Percentiles rank a stretch among this genome's conserved stretches.
Evolutionary conservation across 331 rosid genomes (phyloP).

Genomic region (Malus hybrid): DNA sequence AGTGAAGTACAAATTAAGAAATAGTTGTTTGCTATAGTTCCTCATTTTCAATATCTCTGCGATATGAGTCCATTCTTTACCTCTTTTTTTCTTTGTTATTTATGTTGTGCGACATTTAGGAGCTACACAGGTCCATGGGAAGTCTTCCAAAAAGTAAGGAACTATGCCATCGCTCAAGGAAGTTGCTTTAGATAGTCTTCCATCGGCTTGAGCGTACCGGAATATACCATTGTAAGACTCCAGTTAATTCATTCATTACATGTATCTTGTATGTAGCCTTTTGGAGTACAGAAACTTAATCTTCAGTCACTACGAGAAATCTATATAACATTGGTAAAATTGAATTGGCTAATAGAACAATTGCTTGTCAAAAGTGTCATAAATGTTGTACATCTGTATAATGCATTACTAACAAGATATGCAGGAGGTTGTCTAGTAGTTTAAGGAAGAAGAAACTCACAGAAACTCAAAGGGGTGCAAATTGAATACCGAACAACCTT

Average conservation of each 20-base stretch:
- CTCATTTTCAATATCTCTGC: too few species aligned
- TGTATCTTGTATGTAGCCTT: background rate
- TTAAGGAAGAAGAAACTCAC: too few species aligned
- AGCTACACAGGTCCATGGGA: constrained; percentile 92
- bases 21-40: too few species aligned
- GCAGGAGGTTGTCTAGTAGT: background rate
- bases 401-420: background rate
- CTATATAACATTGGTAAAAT: background rate
- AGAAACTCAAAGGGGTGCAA: too few species aligned
- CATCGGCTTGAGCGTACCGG: constrained; percentile 25
- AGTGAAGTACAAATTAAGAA: background rate
- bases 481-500: too few species aligned
- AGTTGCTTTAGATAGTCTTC: constrained; percentile 86
- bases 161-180: constrained; percentile 89
- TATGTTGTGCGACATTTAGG: constrained; percentile 19
- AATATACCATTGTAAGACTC: background rate
- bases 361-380: background rate
- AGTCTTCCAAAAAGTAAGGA: constrained; percentile 58
- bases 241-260: too few species aligned
- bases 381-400: background rate
- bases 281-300: background rate
- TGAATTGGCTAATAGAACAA: too few species aligned
- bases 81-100: background rate
- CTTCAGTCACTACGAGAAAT: background rate
- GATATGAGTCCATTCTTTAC: too few species aligned